Conservation (phyloP, 164 flowering plant genomes). For the Macadamia tetraphylla region DNA sequence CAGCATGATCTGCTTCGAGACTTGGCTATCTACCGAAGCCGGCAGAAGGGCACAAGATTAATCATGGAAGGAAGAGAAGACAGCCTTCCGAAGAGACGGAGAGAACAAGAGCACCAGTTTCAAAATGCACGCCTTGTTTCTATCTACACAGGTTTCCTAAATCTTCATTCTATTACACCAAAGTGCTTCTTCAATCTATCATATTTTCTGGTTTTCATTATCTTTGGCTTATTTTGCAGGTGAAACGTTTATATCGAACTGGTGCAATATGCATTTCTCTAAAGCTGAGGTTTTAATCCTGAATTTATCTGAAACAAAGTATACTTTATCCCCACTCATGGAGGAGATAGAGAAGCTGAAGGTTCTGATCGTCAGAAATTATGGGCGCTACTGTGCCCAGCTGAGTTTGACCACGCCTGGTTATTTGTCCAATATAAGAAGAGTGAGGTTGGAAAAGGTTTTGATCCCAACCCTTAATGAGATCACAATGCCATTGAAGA, state of each 20-base stretch:
- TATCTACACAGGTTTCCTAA: slow-evolving; percentile 31
- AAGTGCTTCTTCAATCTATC: background rate
- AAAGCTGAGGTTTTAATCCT: no score
- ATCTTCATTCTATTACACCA: background rate
- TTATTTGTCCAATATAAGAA: slow-evolving; percentile 13
- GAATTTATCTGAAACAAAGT: slow-evolving; percentile 9
- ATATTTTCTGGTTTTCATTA: background rate
- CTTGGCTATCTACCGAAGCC: slow-evolving; percentile 23
- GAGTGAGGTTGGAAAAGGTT: slow-evolving; percentile 23
- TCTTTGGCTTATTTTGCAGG: slow-evolving; percentile 11
- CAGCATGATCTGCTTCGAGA: slow-evolving; percentile 52
- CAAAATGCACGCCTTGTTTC: slow-evolving; percentile 31
- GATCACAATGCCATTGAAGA: slow-evolving; percentile 7
- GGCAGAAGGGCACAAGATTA: slow-evolving; percentile 1
- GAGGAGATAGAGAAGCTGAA: slow-evolving; percentile 1
- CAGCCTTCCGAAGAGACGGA: slow-evolving; percentile 21
- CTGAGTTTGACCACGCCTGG: slow-evolving; percentile 5
- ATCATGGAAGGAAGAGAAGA: slow-evolving; percentile 23
- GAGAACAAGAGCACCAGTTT: slow-evolving; percentile 11
- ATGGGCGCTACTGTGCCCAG: slow-evolving; percentile 12
- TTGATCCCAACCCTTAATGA: slow-evolving; percentile 13
- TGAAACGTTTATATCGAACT: slow-evolving; percentile 19
- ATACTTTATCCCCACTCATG: slow-evolving; percentile 19
- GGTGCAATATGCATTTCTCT: slow-evolving; percentile 17
- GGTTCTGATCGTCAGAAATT: slow-evolving; percentile 19